Evolutionary conservation across 2,329 filamentous ascomycete genomes (phyloP).

Genomic region (Talaromyces funiculosus): DNA sequence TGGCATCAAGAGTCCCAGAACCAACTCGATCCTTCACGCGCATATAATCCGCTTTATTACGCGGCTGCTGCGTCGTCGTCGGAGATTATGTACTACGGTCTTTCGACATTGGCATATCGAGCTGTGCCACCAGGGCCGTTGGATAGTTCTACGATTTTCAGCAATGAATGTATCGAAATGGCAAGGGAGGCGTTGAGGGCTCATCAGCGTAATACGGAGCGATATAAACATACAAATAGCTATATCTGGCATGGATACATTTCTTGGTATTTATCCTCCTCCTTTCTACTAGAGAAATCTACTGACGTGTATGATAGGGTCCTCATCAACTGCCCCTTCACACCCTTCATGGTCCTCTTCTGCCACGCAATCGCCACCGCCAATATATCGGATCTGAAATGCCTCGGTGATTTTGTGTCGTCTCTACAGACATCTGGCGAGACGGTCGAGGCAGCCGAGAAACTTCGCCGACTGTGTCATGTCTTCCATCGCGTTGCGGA

Average conservation of each 20-base stretch:
- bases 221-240: slow-evolving; percentile 16
- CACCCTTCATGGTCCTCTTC: slow-evolving; percentile 38
- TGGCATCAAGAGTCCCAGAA: slow-evolving; percentile 15
- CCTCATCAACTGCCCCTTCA: slow-evolving; percentile 35
- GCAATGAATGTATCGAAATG: slow-evolving; percentile 33
- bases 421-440: slow-evolving; percentile 47
- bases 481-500: slow-evolving; percentile 21
- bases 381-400: slow-evolving; percentile 44
- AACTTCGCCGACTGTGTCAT: slow-evolving; percentile 52
- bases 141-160: slow-evolving; percentile 27
- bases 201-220: slow-evolving; percentile 23
- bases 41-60: slow-evolving; percentile 20
- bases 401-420: slow-evolving; percentile 49
- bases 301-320: slow-evolving; percentile 13
- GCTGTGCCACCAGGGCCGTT: slow-evolving; percentile 29
- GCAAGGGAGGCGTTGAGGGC: slow-evolving; percentile 31
- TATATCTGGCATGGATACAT: slow-evolving; percentile 18
- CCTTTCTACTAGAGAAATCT: not conserved
- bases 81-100: slow-evolving; percentile 31
- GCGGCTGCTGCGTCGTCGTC: slow-evolving; percentile 26
- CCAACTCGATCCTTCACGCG: slow-evolving; percentile 16
- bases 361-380: slow-evolving; percentile 45
- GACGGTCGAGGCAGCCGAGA: slow-evolving; percentile 50
- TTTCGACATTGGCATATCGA: slow-evolving; percentile 37
- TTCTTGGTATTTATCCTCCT: slow-evolving; percentile 11